These are phyloP conservation scores for Medicago ruthenica DNA, from an alignment of 306 rosid genomes.

Conservation along the genomic window DNA sequence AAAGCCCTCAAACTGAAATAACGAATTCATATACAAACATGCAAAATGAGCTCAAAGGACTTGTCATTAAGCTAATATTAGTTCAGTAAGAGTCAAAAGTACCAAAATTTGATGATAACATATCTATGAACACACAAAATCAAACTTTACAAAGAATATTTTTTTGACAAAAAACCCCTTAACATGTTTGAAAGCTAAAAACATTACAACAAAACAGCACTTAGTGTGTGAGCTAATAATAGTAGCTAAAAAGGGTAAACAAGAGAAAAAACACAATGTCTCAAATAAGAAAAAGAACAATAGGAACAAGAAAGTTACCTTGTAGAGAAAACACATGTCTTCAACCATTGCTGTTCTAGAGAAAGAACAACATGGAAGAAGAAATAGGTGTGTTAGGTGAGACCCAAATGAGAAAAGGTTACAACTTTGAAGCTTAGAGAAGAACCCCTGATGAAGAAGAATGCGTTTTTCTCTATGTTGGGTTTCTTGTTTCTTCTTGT, in stretches of 20 bases:
- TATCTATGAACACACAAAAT: slow-evolving; percentile 5
- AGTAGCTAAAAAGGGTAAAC: not conserved
- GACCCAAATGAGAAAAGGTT: slow-evolving; percentile 11
- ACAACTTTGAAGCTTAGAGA: slow-evolving; percentile 47
- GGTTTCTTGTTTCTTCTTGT: slow-evolving; percentile 21
- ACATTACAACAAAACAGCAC: not conserved
- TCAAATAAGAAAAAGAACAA: not conserved
- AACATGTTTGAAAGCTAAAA: slow-evolving; percentile 19
- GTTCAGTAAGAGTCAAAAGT: slow-evolving; percentile 19
- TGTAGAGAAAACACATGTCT: slow-evolving; percentile 64
- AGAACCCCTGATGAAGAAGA: slow-evolving; percentile 26
- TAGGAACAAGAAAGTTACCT: slow-evolving; percentile 58
- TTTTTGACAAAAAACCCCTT: not conserved
- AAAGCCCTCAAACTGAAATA: slow-evolving; percentile 29
- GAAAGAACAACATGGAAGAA: slow-evolving; percentile 18
- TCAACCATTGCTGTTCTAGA: slow-evolving; percentile 64
- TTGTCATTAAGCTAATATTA: slow-evolving; percentile 5
- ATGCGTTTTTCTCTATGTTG: slow-evolving; percentile 29
- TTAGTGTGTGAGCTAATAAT: slow-evolving; percentile 3
- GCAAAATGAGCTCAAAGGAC: slow-evolving; percentile 39
- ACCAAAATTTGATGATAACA: slow-evolving; percentile 16
- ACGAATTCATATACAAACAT: slow-evolving; percentile 50
- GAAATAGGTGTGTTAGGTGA: not conserved
- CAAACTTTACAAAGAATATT: not conserved
- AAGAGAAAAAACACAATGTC: not conserved